Evolutionary conservation across 192 early-diverging fungal genomes (phyloP), one percentile per base, ranked within the genome.

Genomic region (Coemansia sp.): DNA sequence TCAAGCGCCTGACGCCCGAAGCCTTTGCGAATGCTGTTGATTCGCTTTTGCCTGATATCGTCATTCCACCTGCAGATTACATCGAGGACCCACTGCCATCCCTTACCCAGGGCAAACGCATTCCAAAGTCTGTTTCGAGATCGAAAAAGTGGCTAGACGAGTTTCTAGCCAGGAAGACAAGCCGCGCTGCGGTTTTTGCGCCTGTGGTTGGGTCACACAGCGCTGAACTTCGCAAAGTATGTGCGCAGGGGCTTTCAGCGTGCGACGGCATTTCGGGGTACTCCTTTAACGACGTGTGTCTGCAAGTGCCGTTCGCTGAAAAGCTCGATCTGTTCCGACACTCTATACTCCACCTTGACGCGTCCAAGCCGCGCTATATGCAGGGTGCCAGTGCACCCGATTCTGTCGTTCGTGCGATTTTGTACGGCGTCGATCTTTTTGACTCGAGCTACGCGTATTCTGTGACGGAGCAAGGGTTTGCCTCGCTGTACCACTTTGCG

Each of bases 371-470:
- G 50, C 68, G 80, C 34, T 77, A 74, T 43, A 82, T 82, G 80
- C 67, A 64, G 22, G 80, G 80, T 25, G 75, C 66, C 58, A 77
- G 75, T 29, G 64, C 75, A 11, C 80, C 80, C 1, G 80, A 82
- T 50, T 46, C 42, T 20, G 80, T 62, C 17, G 46, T 82, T 34
- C 67, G 68, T 17, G 80, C 75, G 9, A 68, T 77, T 63, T 65
- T 70, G 11, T 34, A 45, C 14, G 91, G 91, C 4, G 81, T 87
- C 20, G 91, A 92, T 63, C 58, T 92, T 53, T 90, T 92, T 71
- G 89, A 92, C 74, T 85, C 85, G 23, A 74, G 77, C 55, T 92
- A 92, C 69, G 77, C 88, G 19, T 85, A 68, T 35, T 81, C 84
- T 10, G 73, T 87, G 65, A 88, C 89, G 4, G 85, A 89, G 42